A percentile compares a stretch with the other conserved stretches of the same genome.
These are phyloP conservation scores for Kokia cookei DNA, from an alignment of 441 rosid genomes.

Conservation along the genomic window DNA sequence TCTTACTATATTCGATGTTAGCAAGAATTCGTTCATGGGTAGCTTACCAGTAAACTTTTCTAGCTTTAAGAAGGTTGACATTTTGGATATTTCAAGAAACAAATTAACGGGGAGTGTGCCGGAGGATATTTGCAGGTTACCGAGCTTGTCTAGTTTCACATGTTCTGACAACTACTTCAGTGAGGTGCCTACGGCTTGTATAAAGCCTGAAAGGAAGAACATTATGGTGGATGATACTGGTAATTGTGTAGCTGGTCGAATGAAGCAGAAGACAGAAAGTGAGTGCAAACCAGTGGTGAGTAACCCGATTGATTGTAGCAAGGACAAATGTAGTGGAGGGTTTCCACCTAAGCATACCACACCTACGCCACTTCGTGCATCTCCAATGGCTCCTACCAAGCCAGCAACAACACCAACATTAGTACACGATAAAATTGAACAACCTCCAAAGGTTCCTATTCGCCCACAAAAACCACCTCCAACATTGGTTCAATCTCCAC, in stretches of 20 bases:
- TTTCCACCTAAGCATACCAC: no score
- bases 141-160: conserved; percentile 48
- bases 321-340: conserved; percentile 47
- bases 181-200: conserved; percentile 43
- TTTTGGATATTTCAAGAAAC: conserved; percentile 44
- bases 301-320: conserved; percentile 69
- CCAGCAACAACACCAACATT: no score
- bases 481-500: background rate
- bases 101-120: conserved; percentile 54
- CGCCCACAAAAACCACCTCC: no score
- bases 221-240: conserved; percentile 38
- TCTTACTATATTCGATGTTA: conserved; percentile 49
- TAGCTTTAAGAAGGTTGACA: conserved; percentile 32
- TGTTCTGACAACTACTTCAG: conserved; percentile 56
- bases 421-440: no score
- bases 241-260: conserved; percentile 57
- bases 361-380: conserved; percentile 1
- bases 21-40: conserved; percentile 52
- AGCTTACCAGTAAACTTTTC: conserved; percentile 38
- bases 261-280: conserved; percentile 36
- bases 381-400: conserved; percentile 11
- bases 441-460: no score
- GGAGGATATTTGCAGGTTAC: conserved; percentile 47
- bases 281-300: conserved; percentile 45
- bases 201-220: conserved; percentile 26